A percentile compares a stretch with the other conserved stretches of the same genome.
phyloP scores from a whole-genome alignment of 768 basidiomycete species.

The Lactifluus volemus region DNA sequence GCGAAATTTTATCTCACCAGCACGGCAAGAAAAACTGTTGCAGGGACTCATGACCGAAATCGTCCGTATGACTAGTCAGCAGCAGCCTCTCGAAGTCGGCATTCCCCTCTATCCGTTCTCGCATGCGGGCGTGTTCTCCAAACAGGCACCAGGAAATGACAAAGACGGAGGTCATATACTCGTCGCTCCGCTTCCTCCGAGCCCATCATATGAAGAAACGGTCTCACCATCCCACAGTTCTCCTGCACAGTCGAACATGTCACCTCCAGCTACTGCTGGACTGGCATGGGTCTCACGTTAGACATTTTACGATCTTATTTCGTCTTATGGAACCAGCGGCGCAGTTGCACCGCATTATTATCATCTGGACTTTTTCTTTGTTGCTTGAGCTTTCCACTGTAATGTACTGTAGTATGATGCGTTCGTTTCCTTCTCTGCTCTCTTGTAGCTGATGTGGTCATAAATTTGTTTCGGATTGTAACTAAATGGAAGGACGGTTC shows the following conservation, averaged over 20 bases:
- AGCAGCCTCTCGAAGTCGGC: constrained; percentile 70
- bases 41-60: constrained; percentile 83
- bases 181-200: constrained; percentile 33
- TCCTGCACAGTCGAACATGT: constrained; percentile 1
- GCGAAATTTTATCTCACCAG: constrained; percentile 29
- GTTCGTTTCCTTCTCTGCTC: background rate
- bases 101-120: constrained; percentile 79
- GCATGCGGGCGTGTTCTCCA: constrained; percentile 52
- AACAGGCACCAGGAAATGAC: constrained; percentile 30
- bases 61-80: constrained; percentile 72
- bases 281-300: constrained; percentile 10
- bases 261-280: constrained; percentile 19
- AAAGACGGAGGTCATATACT: constrained; percentile 24
- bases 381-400: background rate
- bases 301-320: background rate
- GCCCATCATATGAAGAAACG: constrained; percentile 29
- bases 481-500: background rate
- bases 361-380: background rate
- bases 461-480: background rate
- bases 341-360: no score
- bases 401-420: background rate
- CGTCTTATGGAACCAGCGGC: no score
- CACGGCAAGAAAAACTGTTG: constrained; percentile 73
- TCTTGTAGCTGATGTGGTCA: background rate
- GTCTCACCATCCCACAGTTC: constrained; percentile 17